Conservation (phyloP, 257 asterid genomes). For the Penstemon barbatus region DNA sequence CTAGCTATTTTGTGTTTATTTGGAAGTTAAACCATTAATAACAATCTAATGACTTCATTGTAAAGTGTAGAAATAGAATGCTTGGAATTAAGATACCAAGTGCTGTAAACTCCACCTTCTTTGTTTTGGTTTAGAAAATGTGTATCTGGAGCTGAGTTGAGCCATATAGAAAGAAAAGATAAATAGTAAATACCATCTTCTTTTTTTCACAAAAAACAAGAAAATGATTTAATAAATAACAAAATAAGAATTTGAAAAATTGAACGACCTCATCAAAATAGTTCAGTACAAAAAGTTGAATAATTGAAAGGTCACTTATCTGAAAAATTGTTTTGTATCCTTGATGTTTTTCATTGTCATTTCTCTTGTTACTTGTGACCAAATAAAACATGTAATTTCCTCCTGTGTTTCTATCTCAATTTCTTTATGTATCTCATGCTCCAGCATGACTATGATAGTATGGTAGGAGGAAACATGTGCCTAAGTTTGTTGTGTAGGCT, state of each 20-base stretch:
- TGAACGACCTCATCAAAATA: not conserved
- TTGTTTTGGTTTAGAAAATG: no score
- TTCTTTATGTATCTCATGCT: not conserved
- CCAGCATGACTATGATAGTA: not conserved
- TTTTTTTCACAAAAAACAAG: not conserved
- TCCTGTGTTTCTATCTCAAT: not conserved
- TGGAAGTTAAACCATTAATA: constrained; percentile 12
- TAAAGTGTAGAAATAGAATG: not conserved
- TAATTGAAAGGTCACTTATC: not conserved
- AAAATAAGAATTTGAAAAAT: not conserved
- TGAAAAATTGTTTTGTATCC: not conserved
- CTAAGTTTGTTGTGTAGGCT: not conserved
- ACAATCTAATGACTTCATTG: not conserved
- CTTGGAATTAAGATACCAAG: not conserved
- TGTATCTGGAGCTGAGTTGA: not conserved
- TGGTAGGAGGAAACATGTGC: constrained; percentile 1
- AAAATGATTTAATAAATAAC: not conserved
- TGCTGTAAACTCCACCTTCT: not conserved
- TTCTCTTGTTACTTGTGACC: not conserved
- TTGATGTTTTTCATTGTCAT: not conserved
- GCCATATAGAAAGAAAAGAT: not conserved
- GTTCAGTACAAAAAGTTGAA: not conserved
- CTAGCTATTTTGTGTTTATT: constrained; percentile 1
- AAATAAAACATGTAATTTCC: not conserved
- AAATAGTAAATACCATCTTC: not conserved